Evolutionary conservation across 2,329 filamentous ascomycete species (phyloP), one percentile per base, ranked within the genome.

Genomic region (Stachybotrys chartarum): DNA sequence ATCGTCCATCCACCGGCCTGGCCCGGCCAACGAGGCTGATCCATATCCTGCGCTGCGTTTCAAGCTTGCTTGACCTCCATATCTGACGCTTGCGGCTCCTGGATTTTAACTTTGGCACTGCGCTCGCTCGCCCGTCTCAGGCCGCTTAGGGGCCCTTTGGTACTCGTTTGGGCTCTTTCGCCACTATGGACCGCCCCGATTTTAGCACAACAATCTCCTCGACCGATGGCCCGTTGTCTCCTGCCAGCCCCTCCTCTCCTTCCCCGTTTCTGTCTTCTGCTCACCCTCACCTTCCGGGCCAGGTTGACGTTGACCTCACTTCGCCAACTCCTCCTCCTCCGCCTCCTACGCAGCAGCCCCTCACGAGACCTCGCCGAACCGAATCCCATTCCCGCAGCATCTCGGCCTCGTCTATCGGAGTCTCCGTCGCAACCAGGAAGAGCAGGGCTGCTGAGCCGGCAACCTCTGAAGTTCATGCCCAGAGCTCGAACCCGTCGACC

Each of bases 401-500:
- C 58, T 74, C 77, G 56, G 75, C 79, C 58, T 74, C 77, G 54
- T 72, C 76, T 32, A 66, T 66, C 51, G 58, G 61, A 55, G 66
- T 62, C 54, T 66, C 64, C 42, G 56, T 69, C 55, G 61, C 67
- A 58, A 70, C 70, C 61, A 79, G 79, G 58, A 87, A 87, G 68
- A 76, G 78, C 60, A 76, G 78, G 55, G 77, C 82, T 67, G 79
- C 78, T 55, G 83, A 87, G 63, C 77, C 84, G 39, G 81, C 81
- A 59, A 81, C 79, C 32, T 81, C 79, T 57, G 77, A 79, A 55
- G 75, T 76, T 59, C 77, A 81, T 67, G 77, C 80, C 59, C 82
- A 84, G 56, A 78, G 79, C 64, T 77, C 84, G 55, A 86, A 78
- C 68, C 76, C 86, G 58, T 86, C 82, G 60, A 86, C 88, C 80